These are phyloP conservation scores for Cymbidium sinense DNA, from an alignment of 106 monocot species.

Conservation along the genomic window DNA sequence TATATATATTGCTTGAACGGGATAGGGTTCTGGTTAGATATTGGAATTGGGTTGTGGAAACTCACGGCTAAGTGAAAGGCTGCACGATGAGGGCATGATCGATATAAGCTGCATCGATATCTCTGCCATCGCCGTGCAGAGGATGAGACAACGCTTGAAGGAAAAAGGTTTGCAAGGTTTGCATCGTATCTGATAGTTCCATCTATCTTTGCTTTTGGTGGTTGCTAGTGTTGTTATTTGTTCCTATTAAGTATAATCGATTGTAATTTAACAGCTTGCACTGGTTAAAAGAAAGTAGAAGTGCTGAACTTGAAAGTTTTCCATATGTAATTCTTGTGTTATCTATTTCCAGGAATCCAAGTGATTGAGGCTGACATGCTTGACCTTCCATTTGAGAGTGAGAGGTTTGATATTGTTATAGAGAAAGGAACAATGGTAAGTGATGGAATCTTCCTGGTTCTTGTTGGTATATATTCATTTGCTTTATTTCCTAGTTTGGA, in stretches of 20 bases:
- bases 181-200: neutral
- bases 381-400: conserved; percentile 62
- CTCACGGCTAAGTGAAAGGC: conserved; percentile 66
- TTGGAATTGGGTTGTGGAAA: conserved; percentile 92
- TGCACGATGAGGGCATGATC: conserved; percentile 43
- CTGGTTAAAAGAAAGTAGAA: neutral
- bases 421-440: conserved; percentile 98
- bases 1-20: neutral
- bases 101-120: conserved; percentile 82
- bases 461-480: neutral
- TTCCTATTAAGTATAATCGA: neutral
- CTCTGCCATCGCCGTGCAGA: conserved; percentile 61
- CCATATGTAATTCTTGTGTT: neutral
- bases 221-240: neutral
- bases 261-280: neutral
- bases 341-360: conserved; percentile 43
- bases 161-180: conserved; percentile 52
- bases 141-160: conserved; percentile 43
- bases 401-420: conserved; percentile 74
- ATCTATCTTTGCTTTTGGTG: neutral
- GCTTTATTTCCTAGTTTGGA: neutral
- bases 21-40: conserved; percentile 28
- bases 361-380: conserved; percentile 89
- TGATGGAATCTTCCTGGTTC: neutral
- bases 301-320: neutral